Evolutionary conservation across 768 basidiomycete species (phyloP).

Genomic region (Mycena polygramma): DNA sequence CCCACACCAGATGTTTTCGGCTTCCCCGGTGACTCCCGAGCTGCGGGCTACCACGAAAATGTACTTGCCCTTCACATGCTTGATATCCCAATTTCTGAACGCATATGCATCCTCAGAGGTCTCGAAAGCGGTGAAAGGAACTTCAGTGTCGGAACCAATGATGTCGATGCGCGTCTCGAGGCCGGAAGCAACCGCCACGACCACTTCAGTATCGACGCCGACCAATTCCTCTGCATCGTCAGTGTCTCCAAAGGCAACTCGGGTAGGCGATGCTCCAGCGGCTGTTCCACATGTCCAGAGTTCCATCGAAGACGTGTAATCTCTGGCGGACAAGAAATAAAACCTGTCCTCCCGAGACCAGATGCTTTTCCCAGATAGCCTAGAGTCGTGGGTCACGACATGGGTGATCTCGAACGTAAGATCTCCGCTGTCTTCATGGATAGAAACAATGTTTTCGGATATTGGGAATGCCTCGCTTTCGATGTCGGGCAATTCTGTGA

Average conservation of each 20-base stretch:
- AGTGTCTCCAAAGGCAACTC: constrained; percentile 25
- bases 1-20: constrained; percentile 32
- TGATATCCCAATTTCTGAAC: constrained; percentile 31
- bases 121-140: constrained; percentile 23
- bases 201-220: constrained; percentile 12
- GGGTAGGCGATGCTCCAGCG: constrained; percentile 1
- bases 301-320: constrained; percentile 7
- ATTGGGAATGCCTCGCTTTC: constrained; percentile 27
- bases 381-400: constrained; percentile 24
- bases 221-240: constrained; percentile 21
- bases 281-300: constrained; percentile 21
- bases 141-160: neutral
- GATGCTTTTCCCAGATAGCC: neutral
- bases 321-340: constrained; percentile 8
- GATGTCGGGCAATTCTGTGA: constrained; percentile 5
- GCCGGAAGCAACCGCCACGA: constrained; percentile 32
- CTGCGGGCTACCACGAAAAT: constrained; percentile 30
- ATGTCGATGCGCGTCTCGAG: constrained; percentile 33
- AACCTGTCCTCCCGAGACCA: constrained; percentile 24
- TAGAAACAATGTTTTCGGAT: constrained; percentile 27
- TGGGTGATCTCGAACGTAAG: constrained; percentile 3
- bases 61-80: constrained; percentile 22
- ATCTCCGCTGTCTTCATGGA: constrained; percentile 14
- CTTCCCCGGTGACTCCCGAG: constrained; percentile 33
- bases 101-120: constrained; percentile 29